Percentiles rank a stretch among this genome's conserved stretches.
These are phyloP conservation scores for Laetiporus sulphureus DNA, from an alignment of 1,284 basidiomycete species.

Conservation along the genomic window DNA sequence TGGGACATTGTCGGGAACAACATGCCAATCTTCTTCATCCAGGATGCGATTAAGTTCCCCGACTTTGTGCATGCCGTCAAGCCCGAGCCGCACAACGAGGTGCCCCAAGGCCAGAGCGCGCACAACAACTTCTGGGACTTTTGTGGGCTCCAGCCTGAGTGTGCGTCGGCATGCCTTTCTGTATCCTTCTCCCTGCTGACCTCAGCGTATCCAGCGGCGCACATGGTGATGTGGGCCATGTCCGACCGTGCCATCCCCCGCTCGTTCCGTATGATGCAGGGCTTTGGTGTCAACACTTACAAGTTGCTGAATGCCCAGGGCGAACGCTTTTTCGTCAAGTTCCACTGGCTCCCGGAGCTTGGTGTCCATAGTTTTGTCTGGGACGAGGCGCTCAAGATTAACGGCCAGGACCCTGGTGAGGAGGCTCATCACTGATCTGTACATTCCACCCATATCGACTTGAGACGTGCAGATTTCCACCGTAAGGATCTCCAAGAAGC, in stretches of 20 bases:
- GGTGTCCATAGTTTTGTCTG: constrained; percentile 80
- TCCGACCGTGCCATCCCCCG: constrained; percentile 78
- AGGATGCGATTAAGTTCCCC: constrained; percentile 79
- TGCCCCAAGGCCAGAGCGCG: constrained; percentile 56
- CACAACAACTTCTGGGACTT: constrained; percentile 88
- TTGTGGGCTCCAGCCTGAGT: constrained; percentile 55
- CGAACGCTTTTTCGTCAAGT: constrained; percentile 77
- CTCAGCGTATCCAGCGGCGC: constrained; percentile 41
- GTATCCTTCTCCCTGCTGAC: not conserved
- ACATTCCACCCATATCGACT: constrained; percentile 1
- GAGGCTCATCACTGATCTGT: not conserved
- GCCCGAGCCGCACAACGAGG: constrained; percentile 75
- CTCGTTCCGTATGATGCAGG: constrained; percentile 83
- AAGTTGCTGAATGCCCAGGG: constrained; percentile 62
- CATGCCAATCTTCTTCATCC: constrained; percentile 82
- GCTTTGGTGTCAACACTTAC: constrained; percentile 80
- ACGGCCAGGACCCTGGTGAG: constrained; percentile 70
- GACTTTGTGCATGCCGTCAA: constrained; percentile 79
- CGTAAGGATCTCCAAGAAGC: constrained; percentile 76
- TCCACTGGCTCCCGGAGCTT: constrained; percentile 76
- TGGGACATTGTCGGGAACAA: constrained; percentile 81
- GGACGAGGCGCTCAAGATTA: constrained; percentile 82
- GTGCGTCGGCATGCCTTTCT: constrained; percentile 26
- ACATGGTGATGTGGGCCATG: constrained; percentile 82
- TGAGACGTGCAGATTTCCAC: constrained; percentile 54